Conservation (phyloP, 148 eudicot genomes). For the Chenopodium album region DNA sequence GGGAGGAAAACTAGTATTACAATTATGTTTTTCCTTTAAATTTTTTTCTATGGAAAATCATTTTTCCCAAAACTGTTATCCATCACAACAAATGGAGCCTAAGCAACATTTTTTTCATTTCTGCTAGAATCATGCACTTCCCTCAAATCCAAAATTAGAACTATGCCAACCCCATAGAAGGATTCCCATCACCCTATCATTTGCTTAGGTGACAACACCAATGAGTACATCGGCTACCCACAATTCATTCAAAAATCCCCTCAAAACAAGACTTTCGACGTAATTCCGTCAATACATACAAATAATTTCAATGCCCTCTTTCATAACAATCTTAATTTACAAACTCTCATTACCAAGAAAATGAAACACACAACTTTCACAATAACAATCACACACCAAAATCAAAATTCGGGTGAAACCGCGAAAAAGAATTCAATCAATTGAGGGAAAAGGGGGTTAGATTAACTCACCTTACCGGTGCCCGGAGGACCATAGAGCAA, state of each 20-base stretch:
- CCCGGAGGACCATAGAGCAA: slow-evolving; percentile 95
- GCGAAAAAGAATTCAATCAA: not conserved
- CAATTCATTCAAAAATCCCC: not conserved
- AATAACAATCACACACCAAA: not conserved
- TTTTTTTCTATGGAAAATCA: too few relatives aligned
- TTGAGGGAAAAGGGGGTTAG: not conserved
- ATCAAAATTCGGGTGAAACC: too few relatives aligned
- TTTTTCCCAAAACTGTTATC: too few relatives aligned
- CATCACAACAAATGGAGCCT: too few relatives aligned
- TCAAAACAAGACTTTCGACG: not conserved
- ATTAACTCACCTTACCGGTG: slow-evolving; percentile 74
- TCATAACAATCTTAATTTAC: not conserved
- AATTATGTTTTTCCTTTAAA: too few relatives aligned
- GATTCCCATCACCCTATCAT: not conserved
- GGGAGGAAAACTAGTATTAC: too few relatives aligned
- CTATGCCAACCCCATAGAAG: not conserved
- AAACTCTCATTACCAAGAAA: not conserved
- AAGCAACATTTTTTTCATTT: not conserved
- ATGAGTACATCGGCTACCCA: not conserved
- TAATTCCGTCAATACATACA: not conserved
- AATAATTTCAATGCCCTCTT: not conserved
- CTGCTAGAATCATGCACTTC: not conserved
- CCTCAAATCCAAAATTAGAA: not conserved
- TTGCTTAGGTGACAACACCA: not conserved
- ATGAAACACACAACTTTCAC: not conserved